These are phyloP conservation scores for Pseudomonodictys pantanalensis DNA, from an alignment of 495 filamentous ascomycete genomes.

Conservation along the genomic window DNA sequence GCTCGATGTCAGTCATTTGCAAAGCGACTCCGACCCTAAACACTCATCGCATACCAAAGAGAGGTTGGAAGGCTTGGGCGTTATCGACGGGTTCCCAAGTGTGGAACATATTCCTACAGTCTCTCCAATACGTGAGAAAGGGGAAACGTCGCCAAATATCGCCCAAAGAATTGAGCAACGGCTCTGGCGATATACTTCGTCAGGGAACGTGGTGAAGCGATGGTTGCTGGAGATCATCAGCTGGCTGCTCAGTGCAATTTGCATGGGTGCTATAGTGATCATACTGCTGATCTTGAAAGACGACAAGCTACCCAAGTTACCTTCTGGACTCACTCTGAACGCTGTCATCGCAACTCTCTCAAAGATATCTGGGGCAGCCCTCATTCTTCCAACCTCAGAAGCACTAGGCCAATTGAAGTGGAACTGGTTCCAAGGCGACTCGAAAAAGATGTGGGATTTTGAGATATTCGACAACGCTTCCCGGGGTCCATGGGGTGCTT, in stretches of 20 bases:
- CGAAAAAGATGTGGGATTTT: constrained; percentile 17
- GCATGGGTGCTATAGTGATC: constrained; percentile 20
- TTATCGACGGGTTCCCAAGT: too few relatives aligned
- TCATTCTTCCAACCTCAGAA: constrained; percentile 12
- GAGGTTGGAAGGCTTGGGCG: too few relatives aligned
- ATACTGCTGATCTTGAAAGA: constrained; percentile 9
- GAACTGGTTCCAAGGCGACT: constrained; percentile 11
- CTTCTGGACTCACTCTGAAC: constrained; percentile 15
- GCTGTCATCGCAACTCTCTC: constrained; percentile 19
- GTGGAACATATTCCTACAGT: too few relatives aligned
- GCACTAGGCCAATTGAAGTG: constrained; percentile 24
- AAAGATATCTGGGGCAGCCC: constrained; percentile 2
- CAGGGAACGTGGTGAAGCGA: constrained; percentile 8
- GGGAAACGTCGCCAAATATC: constrained; percentile 6
- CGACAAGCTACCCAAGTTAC: constrained; percentile 3
- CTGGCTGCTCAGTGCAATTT: constrained; percentile 19
- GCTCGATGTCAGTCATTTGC: too few relatives aligned
- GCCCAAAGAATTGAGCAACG: constrained; percentile 20
- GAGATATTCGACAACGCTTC: constrained; percentile 11
- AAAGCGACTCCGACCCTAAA: too few relatives aligned
- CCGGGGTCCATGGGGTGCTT: constrained; percentile 17
- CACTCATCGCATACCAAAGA: too few relatives aligned
- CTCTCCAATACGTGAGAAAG: too few relatives aligned
- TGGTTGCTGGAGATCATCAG: constrained; percentile 26
- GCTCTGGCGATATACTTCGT: constrained; percentile 17